Evolutionary conservation across 2,329 filamentous ascomycete species (phyloP), one percentile per base, ranked within the genome.

Genomic region (Parascedosporium putredinis): DNA sequence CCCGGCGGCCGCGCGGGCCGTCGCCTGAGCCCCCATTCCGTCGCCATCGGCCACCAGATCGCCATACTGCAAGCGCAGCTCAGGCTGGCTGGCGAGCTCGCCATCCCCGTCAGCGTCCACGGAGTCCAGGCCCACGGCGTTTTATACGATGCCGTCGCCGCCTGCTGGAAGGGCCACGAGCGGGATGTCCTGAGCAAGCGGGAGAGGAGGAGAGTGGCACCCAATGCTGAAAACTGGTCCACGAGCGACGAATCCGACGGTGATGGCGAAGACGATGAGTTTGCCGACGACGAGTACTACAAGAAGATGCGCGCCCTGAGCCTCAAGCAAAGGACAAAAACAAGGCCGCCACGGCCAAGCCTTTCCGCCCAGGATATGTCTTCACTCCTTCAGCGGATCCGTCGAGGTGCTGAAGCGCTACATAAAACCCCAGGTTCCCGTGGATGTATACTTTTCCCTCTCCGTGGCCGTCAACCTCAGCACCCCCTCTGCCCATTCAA

Each of bases 371-470:
- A 74, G 90, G 7, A 84, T 97, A 61, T 98, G 93, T 61, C 78
- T 98, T 52, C 93, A 98, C 65, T 96, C 90, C 0, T 98, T 89
- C 65, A 94, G 86, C 45, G 91, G 88, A 0, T 77, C 84, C 5
- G 72, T 79, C 9, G 83, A 93, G 51, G 76, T 83, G 27, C 68
- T 96, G 33, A 83, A 78, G 55, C 88, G 89, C 63, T 97, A 95
- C 59, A 68, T 88, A 45, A 75, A 85, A 55, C 78, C 79, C 1
- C 72, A 76, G 1, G 79, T 93, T 7, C 91, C 91, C 0, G 80
- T 82, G 0, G 73, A 80, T 14, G 75, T 97, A 18, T 98, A 83
- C 65, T 90, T 95, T 58, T 95, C 89, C 1, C 94, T 97, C 61
- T 96, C 89, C 2, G 75, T 75, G 0, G 82, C 81, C 5, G 85